A percentile compares a stretch with the other conserved stretches of the same genome.
Conservation (phyloP, 1,139 yeast species). For the Scheffersomyces quercinus region DNA sequence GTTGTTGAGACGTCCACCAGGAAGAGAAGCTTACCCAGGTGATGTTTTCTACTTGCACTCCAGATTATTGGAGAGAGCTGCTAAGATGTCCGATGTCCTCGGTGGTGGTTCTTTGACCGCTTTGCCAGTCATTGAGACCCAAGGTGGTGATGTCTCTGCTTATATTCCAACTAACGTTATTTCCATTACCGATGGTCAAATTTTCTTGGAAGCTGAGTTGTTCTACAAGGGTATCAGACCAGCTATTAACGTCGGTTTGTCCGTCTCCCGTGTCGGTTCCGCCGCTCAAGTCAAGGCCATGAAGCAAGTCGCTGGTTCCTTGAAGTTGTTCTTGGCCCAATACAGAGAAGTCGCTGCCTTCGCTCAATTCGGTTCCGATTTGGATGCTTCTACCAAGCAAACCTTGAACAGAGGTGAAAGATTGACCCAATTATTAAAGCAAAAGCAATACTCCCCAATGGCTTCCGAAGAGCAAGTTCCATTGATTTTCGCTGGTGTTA, state of each 20-base stretch:
- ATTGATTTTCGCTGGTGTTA: slow-evolving; percentile 98
- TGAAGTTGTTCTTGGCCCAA: slow-evolving; percentile 99
- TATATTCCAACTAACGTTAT: slow-evolving; percentile 96
- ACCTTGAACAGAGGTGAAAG: slow-evolving; percentile 99
- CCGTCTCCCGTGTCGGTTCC: slow-evolving; percentile 99
- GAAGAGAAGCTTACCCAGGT: slow-evolving; percentile 98
- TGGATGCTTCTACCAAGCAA: slow-evolving; percentile 99
- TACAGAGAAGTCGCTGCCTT: slow-evolving; percentile 99
- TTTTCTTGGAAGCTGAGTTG: slow-evolving; percentile 98
- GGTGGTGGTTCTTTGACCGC: slow-evolving; percentile 97
- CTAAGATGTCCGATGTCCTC: slow-evolving; percentile 86
- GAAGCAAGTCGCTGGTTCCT: slow-evolving; percentile 99
- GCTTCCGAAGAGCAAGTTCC: slow-evolving; percentile 99
- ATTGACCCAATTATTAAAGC: slow-evolving; percentile 97
- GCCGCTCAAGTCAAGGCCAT: slow-evolving; percentile 99
- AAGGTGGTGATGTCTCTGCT: slow-evolving; percentile 99
- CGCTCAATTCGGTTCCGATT: slow-evolving; percentile 99
- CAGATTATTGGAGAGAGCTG: slow-evolving; percentile 95
- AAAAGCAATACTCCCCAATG: slow-evolving; percentile 94
- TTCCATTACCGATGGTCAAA: slow-evolving; percentile 97
- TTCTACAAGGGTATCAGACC: slow-evolving; percentile 99
- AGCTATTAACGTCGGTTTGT: slow-evolving; percentile 99
- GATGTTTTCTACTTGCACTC: slow-evolving; percentile 96
- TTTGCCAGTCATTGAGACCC: slow-evolving; percentile 95
- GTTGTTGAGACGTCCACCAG: slow-evolving; percentile 96